Evolutionary conservation across 2,329 filamentous ascomycete species (phyloP), one percentile per base, ranked within the genome.

Genomic region (Teratosphaeria epicoccoides): DNA sequence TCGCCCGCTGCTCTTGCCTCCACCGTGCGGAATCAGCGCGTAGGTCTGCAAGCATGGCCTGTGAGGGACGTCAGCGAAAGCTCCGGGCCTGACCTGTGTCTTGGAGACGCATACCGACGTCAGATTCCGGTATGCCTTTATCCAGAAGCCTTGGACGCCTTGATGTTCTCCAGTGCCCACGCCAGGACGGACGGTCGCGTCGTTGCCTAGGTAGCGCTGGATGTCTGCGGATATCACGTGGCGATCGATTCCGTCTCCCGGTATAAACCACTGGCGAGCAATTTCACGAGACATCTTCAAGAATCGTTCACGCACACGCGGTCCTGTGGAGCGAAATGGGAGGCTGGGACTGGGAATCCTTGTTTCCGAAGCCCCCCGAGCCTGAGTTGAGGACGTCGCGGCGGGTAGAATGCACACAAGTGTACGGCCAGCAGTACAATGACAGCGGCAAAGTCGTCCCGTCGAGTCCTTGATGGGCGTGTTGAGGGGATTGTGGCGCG

Each of bases 151-250:
- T 47, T 68, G 59, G 53, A 71, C 67, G 59, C 73, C 71, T 71
- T 73, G 66, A 60, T 72, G 67, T 52, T 73, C 69, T 51, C 68
- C 71, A 54, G 64, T 71, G 59, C 71, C 72, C 46, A 64, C 58
- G 47, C 73, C 73, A 40, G 74, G 74, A 59, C 70, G 69, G 44
- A 76, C 72, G 52, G 73, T 72, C 47, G 74, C 74, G 67, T 76
- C 73, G 55, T 71, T 72, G 49, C 73, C 74, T 52, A 76, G 62
- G 59, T 75, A 76, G 60, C 73, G 69, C 64, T 75, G 73, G 59
- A 76, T 76, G 64, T 76, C 73, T 57, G 73, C 72, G 46, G 73
- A 73, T 57, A 76, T 76, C 63, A 76, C 73, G 64, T 75, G 70
- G 61, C 74, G 64, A 52, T 73, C 71, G 60, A 76, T 76, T 63